These are phyloP conservation scores for Diaporthe capsici DNA, from an alignment of 2,329 filamentous ascomycete genomes.

Conservation along the genomic window DNA sequence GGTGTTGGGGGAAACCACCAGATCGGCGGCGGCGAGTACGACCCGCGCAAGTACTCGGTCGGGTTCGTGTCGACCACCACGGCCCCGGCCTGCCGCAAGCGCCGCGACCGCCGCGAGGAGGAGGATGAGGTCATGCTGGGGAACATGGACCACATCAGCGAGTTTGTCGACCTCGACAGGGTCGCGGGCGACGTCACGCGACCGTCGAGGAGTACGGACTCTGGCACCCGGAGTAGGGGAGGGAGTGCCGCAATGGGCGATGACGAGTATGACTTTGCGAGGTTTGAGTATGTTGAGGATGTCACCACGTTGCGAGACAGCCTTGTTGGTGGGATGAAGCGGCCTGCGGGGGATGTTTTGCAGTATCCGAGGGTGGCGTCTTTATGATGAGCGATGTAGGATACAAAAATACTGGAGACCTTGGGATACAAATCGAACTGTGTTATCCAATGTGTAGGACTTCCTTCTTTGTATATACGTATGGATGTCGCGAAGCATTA, in stretches of 20 bases:
- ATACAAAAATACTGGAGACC: neutral
- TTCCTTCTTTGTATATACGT: neutral
- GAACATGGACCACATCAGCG: constrained; percentile 36
- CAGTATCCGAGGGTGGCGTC: neutral
- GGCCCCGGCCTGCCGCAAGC: neutral
- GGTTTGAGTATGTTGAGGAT: constrained; percentile 36
- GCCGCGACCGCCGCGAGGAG: constrained; percentile 11
- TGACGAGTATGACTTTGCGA: constrained; percentile 28
- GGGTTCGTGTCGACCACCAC: constrained; percentile 3
- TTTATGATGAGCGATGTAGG: neutral
- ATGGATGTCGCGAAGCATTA: neutral
- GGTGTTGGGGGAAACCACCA: neutral
- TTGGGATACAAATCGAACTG: neutral
- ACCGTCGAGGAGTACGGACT: constrained; percentile 13
- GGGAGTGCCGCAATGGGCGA: neutral
- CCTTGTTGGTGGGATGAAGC: neutral
- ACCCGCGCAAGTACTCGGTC: constrained; percentile 33
- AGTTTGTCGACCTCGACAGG: constrained; percentile 34
- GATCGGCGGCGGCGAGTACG: neutral
- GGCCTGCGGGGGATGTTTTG: neutral
- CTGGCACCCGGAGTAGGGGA: neutral
- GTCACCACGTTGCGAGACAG: constrained; percentile 17
- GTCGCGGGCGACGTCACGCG: constrained; percentile 19
- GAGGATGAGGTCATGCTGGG: constrained; percentile 23
- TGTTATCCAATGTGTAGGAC: neutral